A percentile compares a stretch with the other conserved stretches of the same genome.
Evolutionary conservation across 2,329 filamentous ascomycete genomes (phyloP).

Genomic region (Sporothrix dimorphospora): DNA sequence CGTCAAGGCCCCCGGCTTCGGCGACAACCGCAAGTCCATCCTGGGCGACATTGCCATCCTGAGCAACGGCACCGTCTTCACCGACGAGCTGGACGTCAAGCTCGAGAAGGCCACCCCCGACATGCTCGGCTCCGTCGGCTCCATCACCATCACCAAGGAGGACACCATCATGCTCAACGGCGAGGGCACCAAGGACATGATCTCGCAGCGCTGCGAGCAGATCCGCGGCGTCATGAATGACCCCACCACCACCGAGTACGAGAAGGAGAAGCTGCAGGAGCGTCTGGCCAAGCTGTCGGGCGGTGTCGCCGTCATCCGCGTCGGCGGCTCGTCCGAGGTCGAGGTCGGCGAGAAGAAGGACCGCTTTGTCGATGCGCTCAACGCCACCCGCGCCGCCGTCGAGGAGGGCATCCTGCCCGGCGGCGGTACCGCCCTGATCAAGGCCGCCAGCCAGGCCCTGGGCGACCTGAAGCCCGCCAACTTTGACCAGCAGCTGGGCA

Average conservation of each 20-base stretch:
- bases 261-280: slow-evolving; percentile 99
- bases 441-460: slow-evolving; percentile 90
- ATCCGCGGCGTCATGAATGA: slow-evolving; percentile 96
- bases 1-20: slow-evolving; percentile 98
- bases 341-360: slow-evolving; percentile 99
- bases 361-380: slow-evolving; percentile 96
- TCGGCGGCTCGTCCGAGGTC: slow-evolving; percentile 94
- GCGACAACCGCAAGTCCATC: slow-evolving; percentile 99
- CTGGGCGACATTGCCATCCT: slow-evolving; percentile 94
- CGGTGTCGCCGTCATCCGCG: slow-evolving; percentile 99
- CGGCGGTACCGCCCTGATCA: slow-evolving; percentile 96
- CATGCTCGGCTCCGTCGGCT: slow-evolving; percentile 94
- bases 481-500: slow-evolving; percentile 99
- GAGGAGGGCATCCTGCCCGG: slow-evolving; percentile 99
- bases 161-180: slow-evolving; percentile 99
- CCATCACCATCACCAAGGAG: slow-evolving; percentile 99
- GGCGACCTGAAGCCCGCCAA: slow-evolving; percentile 82
- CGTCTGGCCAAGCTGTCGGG: slow-evolving; percentile 98
- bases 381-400: slow-evolving; percentile 95
- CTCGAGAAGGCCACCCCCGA: slow-evolving; percentile 96
- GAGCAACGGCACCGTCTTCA: slow-evolving; percentile 97
- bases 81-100: slow-evolving; percentile 97
- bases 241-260: slow-evolving; percentile 94
- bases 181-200: slow-evolving; percentile 90
- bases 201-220: slow-evolving; percentile 96